Evolutionary conservation across 1,284 basidiomycete genomes (phyloP).

Genomic region (Malassezia slooffiae): DNA sequence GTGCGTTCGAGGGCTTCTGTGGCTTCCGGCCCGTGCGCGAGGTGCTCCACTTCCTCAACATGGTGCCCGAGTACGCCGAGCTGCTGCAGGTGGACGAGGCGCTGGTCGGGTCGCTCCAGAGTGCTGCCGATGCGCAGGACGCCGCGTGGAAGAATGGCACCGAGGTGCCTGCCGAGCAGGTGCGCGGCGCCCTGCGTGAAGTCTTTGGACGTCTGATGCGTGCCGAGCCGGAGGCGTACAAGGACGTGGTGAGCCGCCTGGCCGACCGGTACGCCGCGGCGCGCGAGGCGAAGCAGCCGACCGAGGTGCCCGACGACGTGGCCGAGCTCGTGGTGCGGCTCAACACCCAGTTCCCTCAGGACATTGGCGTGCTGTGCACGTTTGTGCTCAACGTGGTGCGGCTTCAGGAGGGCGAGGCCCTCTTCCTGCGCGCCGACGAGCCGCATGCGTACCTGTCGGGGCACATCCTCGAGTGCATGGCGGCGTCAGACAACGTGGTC

Average conservation of each 20-base stretch:
- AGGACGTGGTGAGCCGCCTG: slow-evolving; percentile 11
- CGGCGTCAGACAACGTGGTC: slow-evolving; percentile 74
- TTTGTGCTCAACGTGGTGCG: slow-evolving; percentile 80
- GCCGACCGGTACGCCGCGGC: slow-evolving; percentile 8
- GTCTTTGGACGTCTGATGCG: slow-evolving; percentile 34
- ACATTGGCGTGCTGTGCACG: slow-evolving; percentile 86
- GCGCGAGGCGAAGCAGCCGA: neutral
- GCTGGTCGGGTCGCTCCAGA: slow-evolving; percentile 3
- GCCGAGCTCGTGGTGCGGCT: slow-evolving; percentile 62
- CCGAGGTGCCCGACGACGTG: slow-evolving; percentile 18
- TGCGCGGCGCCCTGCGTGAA: slow-evolving; percentile 13
- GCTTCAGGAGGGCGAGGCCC: slow-evolving; percentile 71
- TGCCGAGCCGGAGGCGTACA: neutral
- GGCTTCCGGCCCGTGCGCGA: slow-evolving; percentile 71
- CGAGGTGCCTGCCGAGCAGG: neutral
- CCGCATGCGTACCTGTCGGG: slow-evolving; percentile 84
- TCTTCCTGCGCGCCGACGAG: slow-evolving; percentile 88
- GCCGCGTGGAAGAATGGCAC: neutral
- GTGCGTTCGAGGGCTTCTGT: slow-evolving; percentile 79
- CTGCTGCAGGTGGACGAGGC: slow-evolving; percentile 16
- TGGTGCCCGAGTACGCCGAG: slow-evolving; percentile 65
- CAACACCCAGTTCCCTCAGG: slow-evolving; percentile 72
- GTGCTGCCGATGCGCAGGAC: neutral
- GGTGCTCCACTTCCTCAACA: slow-evolving; percentile 59
- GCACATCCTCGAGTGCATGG: slow-evolving; percentile 46